Evolutionary conservation across 805 yeast genomes (phyloP), one percentile per base, ranked within the genome.

Genomic region (Suhomyces faveliae): DNA sequence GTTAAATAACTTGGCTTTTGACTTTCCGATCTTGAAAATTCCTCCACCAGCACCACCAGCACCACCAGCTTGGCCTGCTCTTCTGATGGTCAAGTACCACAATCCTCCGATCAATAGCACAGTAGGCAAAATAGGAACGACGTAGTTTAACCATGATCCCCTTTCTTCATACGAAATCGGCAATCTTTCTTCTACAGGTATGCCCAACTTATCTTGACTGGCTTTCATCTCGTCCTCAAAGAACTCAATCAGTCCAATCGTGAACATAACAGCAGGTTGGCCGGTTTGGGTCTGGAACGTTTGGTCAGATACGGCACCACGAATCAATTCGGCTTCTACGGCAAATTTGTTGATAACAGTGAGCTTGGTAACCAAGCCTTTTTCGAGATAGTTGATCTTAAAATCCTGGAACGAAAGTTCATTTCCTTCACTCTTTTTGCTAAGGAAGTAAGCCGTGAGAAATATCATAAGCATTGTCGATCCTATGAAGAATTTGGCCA

Each of bases 171-270:
- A 91, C 23, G 79, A 68, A 23, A 91, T 85, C 4, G 97, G 96
- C 45, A 90, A 74, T 54, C 96, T 76, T 59, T 85, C 88, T 10
- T 76, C 78, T 22, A 81, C 68, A 0, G 91, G 83, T 47, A 89
- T 83, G 12, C 81, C 78, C 53, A 86, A 74, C 43, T 76, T 76
- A 56, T 85, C 86, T 67, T 90, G 96, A 10, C 85, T 77, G 39
- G 75, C 76, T 49, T 81, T 85, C 74, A 91, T 74, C 58, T 88
- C 90, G 46, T 87, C 88, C 68, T 91, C 97, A 60, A 91, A 88
- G 19, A 81, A 74, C 54, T 87, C 91, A 5, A 89, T 83, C 0
- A 96, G 87, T 3, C 97, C 97, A 58, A 91, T 89, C 11, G 96
- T 85, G 71, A 91, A 91, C 2, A 78, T 76, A 7, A 85, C 86